These are phyloP conservation scores for Colletotrichum scovillei DNA, from an alignment of 2,329 filamentous ascomycete species.

Conservation along the genomic window DNA sequence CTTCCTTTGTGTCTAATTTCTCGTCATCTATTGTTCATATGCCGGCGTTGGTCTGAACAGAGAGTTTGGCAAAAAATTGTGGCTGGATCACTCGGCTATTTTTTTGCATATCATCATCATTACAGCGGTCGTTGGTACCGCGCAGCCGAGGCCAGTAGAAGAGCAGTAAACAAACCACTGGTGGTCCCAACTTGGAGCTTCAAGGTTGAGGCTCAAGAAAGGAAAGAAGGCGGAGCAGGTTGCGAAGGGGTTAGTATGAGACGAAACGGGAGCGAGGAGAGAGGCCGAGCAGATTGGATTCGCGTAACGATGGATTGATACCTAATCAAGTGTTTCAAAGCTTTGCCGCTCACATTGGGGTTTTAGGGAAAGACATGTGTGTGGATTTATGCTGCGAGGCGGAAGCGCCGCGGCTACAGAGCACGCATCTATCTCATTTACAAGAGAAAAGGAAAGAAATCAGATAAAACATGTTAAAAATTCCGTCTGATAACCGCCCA, in stretches of 20 bases:
- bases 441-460: conserved; percentile 3
- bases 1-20: conserved; percentile 31
- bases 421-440: conserved; percentile 13
- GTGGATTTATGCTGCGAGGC: conserved; percentile 3
- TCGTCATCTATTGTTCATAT: conserved; percentile 33
- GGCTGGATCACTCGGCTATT: conserved; percentile 1
- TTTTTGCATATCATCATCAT: conserved; percentile 11
- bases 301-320: conserved; percentile 29
- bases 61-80: not conserved
- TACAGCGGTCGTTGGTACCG: not conserved
- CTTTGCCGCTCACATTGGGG: conserved; percentile 24
- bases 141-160: not conserved
- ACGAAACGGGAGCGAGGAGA: conserved; percentile 33
- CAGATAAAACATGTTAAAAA: conserved; percentile 30
- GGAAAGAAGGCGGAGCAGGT: not conserved
- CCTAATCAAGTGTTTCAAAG: conserved; percentile 31
- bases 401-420: not conserved
- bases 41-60: conserved; percentile 25
- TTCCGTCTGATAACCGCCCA: not conserved
- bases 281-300: conserved; percentile 19
- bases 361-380: conserved; percentile 4
- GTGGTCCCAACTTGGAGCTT: conserved; percentile 2
- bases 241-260: conserved; percentile 21
- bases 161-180: not conserved
- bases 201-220: not conserved